These are phyloP conservation scores for Chrysanthemum makinoi DNA, from an alignment of 129 eudicot genomes.

Conservation along the genomic window DNA sequence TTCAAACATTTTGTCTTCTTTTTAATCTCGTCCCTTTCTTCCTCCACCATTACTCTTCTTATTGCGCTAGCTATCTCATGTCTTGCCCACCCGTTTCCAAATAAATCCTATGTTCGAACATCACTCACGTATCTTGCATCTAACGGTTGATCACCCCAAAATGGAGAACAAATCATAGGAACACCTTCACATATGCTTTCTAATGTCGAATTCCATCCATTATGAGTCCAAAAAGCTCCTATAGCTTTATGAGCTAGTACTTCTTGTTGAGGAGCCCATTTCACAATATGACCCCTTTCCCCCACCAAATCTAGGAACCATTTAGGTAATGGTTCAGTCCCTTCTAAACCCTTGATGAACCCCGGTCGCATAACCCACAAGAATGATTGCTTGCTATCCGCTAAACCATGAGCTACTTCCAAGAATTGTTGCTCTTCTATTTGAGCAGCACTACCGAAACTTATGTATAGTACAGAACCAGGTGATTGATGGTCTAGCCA, in stretches of 20 bases:
- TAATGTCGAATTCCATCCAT: constrained; percentile 52
- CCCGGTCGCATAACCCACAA: constrained; percentile 39
- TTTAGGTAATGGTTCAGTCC: constrained; percentile 21
- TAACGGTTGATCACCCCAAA: constrained; percentile 38
- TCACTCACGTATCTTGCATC: constrained; percentile 40
- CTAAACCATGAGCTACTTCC: constrained; percentile 38
- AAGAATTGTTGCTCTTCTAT: constrained; percentile 16
- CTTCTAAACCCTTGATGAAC: constrained; percentile 20
- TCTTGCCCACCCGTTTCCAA: constrained; percentile 35
- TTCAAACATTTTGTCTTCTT: constrained; percentile 29
- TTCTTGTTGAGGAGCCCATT: constrained; percentile 52
- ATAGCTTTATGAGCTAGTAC: no score
- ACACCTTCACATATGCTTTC: constrained; percentile 55
- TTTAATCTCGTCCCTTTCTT: constrained; percentile 36
- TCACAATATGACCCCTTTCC: constrained; percentile 42
- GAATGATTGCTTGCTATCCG: constrained; percentile 23
- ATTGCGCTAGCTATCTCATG: constrained; percentile 28
- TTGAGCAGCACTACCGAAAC: constrained; percentile 42
- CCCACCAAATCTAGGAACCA: constrained; percentile 25
- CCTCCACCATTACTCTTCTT: constrained; percentile 32
- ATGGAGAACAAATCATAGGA: constrained; percentile 51
- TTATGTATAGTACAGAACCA: constrained; percentile 39
- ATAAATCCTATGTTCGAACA: constrained; percentile 36
- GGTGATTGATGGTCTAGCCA: constrained; percentile 39
- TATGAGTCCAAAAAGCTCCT: no score